These are phyloP conservation scores for Periconia sp. DNA, from an alignment of 2,329 filamentous ascomycete species.

Conservation along the genomic window DNA sequence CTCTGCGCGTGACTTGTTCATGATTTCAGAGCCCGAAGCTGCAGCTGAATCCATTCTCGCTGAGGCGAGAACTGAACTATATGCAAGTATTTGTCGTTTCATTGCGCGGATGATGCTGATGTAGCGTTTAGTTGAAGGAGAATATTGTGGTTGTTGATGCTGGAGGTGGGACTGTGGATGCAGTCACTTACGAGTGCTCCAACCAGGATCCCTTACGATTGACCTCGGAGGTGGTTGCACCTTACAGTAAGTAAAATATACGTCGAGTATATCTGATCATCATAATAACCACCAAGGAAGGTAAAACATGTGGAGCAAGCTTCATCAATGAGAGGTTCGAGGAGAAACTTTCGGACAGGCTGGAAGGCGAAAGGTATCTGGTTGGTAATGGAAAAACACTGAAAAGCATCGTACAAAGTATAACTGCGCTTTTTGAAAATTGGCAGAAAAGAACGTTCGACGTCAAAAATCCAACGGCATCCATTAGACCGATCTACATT, in stretches of 20 bases:
- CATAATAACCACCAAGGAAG: constrained; percentile 7
- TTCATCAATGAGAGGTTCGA: constrained; percentile 35
- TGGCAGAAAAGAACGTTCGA: constrained; percentile 9
- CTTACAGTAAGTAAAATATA: constrained; percentile 11
- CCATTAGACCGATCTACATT: constrained; percentile 1
- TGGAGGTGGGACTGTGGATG: constrained; percentile 20
- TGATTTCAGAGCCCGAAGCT: constrained; percentile 23
- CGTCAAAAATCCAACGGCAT: neutral
- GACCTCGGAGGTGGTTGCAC: constrained; percentile 11
- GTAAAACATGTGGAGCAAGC: constrained; percentile 32
- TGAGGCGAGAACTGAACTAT: constrained; percentile 10
- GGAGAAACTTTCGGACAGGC: constrained; percentile 11
- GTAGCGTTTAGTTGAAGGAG: constrained; percentile 7
- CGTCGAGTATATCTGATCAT: neutral
- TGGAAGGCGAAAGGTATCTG: constrained; percentile 22
- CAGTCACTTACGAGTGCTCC: constrained; percentile 13
- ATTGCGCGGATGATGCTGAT: neutral
- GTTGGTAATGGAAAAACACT: constrained; percentile 14
- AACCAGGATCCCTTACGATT: constrained; percentile 11
- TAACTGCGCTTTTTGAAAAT: constrained; percentile 9
- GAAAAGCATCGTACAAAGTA: constrained; percentile 12
- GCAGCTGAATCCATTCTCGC: constrained; percentile 19
- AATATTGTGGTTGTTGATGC: constrained; percentile 17
- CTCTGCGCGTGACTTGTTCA: constrained; percentile 12
- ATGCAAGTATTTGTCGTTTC: constrained; percentile 6